Conservation (phyloP, 257 asterid species). For the Buddleja alternifolia region DNA sequence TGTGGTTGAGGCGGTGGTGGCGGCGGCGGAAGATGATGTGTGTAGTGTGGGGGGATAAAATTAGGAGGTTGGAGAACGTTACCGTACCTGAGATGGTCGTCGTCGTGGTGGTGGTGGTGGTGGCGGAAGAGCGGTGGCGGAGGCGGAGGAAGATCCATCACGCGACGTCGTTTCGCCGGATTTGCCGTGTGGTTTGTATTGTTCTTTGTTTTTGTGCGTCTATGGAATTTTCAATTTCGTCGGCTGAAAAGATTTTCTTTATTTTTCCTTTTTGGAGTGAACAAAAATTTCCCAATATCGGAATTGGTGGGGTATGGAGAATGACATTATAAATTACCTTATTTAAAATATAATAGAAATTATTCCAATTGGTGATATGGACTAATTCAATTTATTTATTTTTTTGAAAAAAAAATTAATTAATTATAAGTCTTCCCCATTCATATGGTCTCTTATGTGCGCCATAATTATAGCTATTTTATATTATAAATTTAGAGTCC, state of each 20-base stretch:
- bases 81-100: constrained; percentile 46
- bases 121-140: constrained; percentile 35
- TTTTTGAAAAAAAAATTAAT: too few relatives aligned
- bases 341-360: too few relatives aligned
- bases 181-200: constrained; percentile 15
- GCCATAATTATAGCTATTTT: too few relatives aligned
- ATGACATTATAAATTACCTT: too few relatives aligned
- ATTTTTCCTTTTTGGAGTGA: background rate
- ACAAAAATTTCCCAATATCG: too few relatives aligned
- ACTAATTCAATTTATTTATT: too few relatives aligned
- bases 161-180: constrained; percentile 12
- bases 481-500: too few relatives aligned
- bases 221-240: constrained; percentile 9
- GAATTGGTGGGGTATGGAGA: too few relatives aligned
- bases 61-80: constrained; percentile 37
- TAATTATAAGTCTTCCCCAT: too few relatives aligned
- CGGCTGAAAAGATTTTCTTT: constrained; percentile 19
- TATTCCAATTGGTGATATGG: too few relatives aligned
- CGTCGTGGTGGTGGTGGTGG: constrained; percentile 44
- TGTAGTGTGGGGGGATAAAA: constrained; percentile 26
- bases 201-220: background rate
- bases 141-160: constrained; percentile 54
- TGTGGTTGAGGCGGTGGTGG: constrained; percentile 42
- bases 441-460: too few relatives aligned
- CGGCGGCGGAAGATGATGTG: constrained; percentile 35